Base-by-base conservation (phyloP, 192 early-diverging fungal genomes). In the Entomortierella chlamydospora region DNA sequence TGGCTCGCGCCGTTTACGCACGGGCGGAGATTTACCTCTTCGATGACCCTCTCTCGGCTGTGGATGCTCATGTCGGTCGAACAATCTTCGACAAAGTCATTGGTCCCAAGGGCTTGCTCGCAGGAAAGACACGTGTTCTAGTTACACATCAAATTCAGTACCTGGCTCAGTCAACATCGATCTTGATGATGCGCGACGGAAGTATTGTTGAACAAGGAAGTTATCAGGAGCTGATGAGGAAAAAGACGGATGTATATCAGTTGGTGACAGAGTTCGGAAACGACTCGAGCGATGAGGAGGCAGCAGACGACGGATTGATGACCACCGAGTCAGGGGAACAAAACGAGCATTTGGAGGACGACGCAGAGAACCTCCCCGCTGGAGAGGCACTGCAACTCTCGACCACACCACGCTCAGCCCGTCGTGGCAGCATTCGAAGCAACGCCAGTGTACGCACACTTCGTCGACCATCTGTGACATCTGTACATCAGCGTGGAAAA, bases 61-160 rank as follows among this genome's bases (percentile, higher is more conserved):
- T 90, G 15, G 89, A 90, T 79, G 87, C 89, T 56, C 89, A 89
- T 73, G 88, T 89, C 28, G 89, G 88, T 18, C 18, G 58, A 6
- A 70, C 67, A 55, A 91, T 99, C 26, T 97, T 97, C 80, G 91
- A 97, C 57, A 73, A 95, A 41, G 94, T 96, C 1, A 83, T 99
- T 58, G 96, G 96, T 20, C 92, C 94, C 39, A 83, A 90, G n/a
- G 96, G 96, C 15, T 67, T 98, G 53, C 85, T 98, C 18, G 86
- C 87, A 25, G 85, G 85, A 47, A 95, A 96, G 68, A 78, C 91
- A 31, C 89, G 96, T 28, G 73, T 99, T 37, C 87, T 96, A 50
- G 95, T 95, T 15, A 94, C 94, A 12, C 92, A 93, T 66, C 90
- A 90, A 26, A 91, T 98, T 51, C 90, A 92, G 42, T 93, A 93